phyloP scores from a whole-genome alignment of 2,329 filamentous ascomycete genomes.

The Botrytis tulipae region DNA sequence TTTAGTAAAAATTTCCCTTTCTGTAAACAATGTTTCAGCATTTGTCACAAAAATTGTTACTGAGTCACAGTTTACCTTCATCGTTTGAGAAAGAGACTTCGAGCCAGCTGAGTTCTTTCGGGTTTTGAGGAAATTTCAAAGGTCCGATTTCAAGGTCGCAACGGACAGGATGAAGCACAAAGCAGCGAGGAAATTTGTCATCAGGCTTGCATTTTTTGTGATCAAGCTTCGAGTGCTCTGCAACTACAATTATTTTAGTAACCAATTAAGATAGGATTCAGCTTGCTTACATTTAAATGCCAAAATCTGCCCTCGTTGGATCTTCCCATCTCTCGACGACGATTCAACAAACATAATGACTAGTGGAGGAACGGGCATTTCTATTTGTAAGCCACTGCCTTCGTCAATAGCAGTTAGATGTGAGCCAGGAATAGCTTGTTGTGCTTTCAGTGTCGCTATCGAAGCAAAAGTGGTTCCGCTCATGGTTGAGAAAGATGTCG shows the following conservation, averaged over 20 bases:
- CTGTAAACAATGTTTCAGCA: background rate
- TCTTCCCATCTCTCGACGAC: background rate
- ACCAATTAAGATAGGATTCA: background rate
- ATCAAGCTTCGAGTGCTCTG: background rate
- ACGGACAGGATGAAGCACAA: background rate
- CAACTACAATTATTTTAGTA: background rate
- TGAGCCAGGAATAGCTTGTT: background rate
- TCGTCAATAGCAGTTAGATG: background rate
- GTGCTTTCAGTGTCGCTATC: background rate
- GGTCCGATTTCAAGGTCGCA: constrained; percentile 13
- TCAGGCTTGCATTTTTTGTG: background rate
- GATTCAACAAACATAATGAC: constrained; percentile 18
- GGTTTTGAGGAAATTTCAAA: background rate
- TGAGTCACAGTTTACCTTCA: background rate
- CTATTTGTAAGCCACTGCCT: background rate
- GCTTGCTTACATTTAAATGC: constrained; percentile 15
- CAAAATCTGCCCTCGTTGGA: constrained; percentile 5
- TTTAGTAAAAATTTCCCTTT: background rate
- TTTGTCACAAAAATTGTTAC: too few relatives aligned
- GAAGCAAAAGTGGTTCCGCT: constrained; percentile 13
- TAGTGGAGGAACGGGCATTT: constrained; percentile 1
- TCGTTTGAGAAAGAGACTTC: constrained; percentile 1
- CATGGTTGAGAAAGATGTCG: constrained; percentile 3
- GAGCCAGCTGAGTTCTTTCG: constrained; percentile 9
- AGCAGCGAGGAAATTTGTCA: constrained; percentile 2